These are phyloP conservation scores for Epichloe scottii DNA, from an alignment of 2,329 filamentous ascomycete genomes.

Conservation along the genomic window DNA sequence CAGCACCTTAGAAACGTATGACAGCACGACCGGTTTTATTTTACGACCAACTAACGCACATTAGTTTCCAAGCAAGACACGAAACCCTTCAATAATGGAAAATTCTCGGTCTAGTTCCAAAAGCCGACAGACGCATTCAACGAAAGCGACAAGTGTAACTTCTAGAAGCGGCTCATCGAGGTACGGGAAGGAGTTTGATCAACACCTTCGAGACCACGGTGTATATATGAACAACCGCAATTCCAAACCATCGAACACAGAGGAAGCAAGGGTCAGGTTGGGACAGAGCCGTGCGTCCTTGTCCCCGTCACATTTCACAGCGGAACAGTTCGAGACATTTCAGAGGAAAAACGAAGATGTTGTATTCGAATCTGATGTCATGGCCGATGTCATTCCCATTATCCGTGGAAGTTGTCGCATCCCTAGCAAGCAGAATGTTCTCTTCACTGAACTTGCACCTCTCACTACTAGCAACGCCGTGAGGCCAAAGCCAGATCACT, in stretches of 20 bases:
- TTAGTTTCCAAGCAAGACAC: background rate
- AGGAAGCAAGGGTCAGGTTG: background rate
- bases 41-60: background rate
- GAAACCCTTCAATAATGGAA: background rate
- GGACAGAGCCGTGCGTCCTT: background rate
- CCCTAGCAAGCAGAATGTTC: conserved; percentile 1
- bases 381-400: background rate
- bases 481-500: conserved; percentile 10
- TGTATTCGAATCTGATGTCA: background rate
- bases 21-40: conserved; percentile 19
- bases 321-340: background rate
- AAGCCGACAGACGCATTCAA: background rate
- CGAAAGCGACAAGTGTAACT: background rate
- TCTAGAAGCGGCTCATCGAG: background rate
- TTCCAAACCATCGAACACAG: conserved; percentile 15
- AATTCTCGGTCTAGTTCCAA: background rate
- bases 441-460: conserved; percentile 16
- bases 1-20: background rate
- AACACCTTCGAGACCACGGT: background rate
- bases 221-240: conserved; percentile 1
- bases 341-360: background rate
- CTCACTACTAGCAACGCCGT: conserved; percentile 20
- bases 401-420: conserved; percentile 14
- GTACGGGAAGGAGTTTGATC: conserved; percentile 2
- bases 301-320: background rate